Conservation (phyloP, 2,329 filamentous ascomycete species). For the Aschersonia sp. region DNA sequence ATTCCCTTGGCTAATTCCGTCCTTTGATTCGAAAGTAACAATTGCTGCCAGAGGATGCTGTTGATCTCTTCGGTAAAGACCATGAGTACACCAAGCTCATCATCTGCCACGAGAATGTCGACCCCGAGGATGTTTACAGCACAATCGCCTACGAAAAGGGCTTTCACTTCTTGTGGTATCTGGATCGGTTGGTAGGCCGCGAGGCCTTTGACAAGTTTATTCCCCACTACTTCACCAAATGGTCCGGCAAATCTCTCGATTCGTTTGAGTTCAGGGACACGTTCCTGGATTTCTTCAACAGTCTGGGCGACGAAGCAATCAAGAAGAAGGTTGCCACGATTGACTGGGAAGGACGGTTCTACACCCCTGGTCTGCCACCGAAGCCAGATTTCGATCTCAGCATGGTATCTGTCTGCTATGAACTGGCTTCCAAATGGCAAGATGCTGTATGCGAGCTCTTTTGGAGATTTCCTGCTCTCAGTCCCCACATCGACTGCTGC, state of each 20-base stretch:
- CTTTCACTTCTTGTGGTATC: constrained; percentile 82
- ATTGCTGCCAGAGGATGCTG: constrained; percentile 47
- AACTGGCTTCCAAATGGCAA: constrained; percentile 71
- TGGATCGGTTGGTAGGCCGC: constrained; percentile 73
- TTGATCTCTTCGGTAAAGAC: constrained; percentile 63
- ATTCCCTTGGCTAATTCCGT: neutral
- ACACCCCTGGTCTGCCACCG: constrained; percentile 72
- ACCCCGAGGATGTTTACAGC: constrained; percentile 92
- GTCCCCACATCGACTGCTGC: neutral
- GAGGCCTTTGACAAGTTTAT: constrained; percentile 92
- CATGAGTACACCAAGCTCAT: constrained; percentile 91
- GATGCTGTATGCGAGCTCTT: constrained; percentile 25
- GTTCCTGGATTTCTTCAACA: constrained; percentile 69
- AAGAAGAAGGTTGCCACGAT: constrained; percentile 54
- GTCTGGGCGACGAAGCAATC: constrained; percentile 44
- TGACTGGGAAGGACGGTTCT: constrained; percentile 86
- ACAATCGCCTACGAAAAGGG: constrained; percentile 92
- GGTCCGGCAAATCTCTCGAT: constrained; percentile 74
- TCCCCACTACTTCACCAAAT: constrained; percentile 81
- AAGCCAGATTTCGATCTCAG: constrained; percentile 87
- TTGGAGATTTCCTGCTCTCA: neutral
- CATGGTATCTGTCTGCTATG: constrained; percentile 73
- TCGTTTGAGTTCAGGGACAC: constrained; percentile 89
- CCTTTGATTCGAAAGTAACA: neutral
- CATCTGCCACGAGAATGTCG: constrained; percentile 72